A percentile compares a stretch with the other conserved stretches of the same genome.
Evolutionary conservation across 2,329 filamentous ascomycete species (phyloP).

Genomic region (Scolecobasidium constrictum): DNA sequence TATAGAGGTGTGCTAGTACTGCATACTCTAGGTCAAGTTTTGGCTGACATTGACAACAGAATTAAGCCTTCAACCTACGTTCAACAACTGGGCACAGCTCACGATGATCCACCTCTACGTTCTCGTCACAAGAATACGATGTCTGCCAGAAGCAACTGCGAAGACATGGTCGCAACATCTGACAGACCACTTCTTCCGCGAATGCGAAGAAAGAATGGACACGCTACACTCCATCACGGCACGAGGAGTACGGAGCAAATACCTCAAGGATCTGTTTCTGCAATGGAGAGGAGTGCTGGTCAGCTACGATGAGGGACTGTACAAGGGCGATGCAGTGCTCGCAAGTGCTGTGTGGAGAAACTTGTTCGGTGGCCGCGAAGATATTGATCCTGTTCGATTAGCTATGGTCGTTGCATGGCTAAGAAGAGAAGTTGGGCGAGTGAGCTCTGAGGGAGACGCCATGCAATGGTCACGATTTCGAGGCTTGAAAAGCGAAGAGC

Average conservation of each 20-base stretch:
- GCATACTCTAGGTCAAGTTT: background rate
- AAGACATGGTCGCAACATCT: slow-evolving; percentile 79
- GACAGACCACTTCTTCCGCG: slow-evolving; percentile 90
- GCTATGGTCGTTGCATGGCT: slow-evolving; percentile 54
- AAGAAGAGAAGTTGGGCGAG: slow-evolving; percentile 42
- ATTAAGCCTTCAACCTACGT: slow-evolving; percentile 71
- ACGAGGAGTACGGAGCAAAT: slow-evolving; percentile 45
- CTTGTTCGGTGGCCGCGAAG: slow-evolving; percentile 64
- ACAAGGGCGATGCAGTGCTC: slow-evolving; percentile 65
- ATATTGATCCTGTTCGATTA: slow-evolving; percentile 50
- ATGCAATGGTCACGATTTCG: slow-evolving; percentile 41
- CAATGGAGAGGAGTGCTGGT: slow-evolving; percentile 84
- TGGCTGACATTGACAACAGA: slow-evolving; percentile 36
- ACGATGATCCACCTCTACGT: slow-evolving; percentile 96
- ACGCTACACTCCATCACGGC: slow-evolving; percentile 59
- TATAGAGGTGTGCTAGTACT: slow-evolving; percentile 54
- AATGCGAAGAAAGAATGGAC: slow-evolving; percentile 75
- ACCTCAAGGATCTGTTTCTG: slow-evolving; percentile 77
- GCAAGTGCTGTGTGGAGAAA: slow-evolving; percentile 88
- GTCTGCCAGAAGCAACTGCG: slow-evolving; percentile 58
- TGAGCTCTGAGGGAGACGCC: slow-evolving; percentile 44
- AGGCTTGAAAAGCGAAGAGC: slow-evolving; percentile 29
- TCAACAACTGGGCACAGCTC: slow-evolving; percentile 91
- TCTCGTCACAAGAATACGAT: slow-evolving; percentile 70
- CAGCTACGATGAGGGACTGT: slow-evolving; percentile 73